Evolutionary conservation across 2,329 filamentous ascomycete species (phyloP).

Genomic region (Talaromyces marneffei): DNA sequence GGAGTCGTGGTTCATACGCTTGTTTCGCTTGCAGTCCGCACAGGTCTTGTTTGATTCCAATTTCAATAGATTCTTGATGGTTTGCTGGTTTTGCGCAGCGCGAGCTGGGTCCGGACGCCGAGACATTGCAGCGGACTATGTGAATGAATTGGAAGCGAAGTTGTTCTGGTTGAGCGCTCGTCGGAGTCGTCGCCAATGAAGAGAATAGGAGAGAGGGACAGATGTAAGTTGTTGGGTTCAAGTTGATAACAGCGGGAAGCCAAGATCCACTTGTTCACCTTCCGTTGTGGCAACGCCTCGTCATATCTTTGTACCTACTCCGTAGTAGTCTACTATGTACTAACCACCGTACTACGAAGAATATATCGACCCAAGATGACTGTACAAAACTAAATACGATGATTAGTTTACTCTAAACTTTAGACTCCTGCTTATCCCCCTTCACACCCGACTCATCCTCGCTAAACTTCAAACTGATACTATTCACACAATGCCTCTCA

Average conservation of each 20-base stretch:
- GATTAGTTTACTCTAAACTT: conserved; percentile 16
- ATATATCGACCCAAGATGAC: conserved; percentile 11
- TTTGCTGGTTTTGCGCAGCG: conserved; percentile 86
- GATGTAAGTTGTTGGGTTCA: conserved; percentile 2
- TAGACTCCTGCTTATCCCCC: conserved; percentile 21
- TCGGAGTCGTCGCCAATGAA: background rate
- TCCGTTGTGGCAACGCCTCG: background rate
- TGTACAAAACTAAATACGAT: background rate
- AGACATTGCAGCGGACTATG: conserved; percentile 27
- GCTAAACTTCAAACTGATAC: conserved; percentile 77
- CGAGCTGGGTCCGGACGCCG: conserved; percentile 66
- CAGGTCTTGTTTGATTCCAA: conserved; percentile 93
- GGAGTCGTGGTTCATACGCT: conserved; percentile 56
- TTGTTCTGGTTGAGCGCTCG: conserved; percentile 4
- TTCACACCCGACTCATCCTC: conserved; percentile 56
- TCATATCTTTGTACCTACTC: background rate
- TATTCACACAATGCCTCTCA: conserved; percentile 96
- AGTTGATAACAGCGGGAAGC: conserved; percentile 2
- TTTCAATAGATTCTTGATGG: conserved; percentile 91
- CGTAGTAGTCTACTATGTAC: too few relatives aligned
- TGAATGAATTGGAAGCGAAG: background rate
- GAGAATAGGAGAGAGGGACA: background rate
- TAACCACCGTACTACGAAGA: too few relatives aligned
- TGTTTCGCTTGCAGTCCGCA: conserved; percentile 98
- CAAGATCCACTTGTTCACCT: conserved; percentile 5